Percentiles rank a stretch among this genome's conserved stretches.
These are phyloP conservation scores for Didymella keratinophila DNA, from an alignment of 2,329 filamentous ascomycete species.

Conservation along the genomic window DNA sequence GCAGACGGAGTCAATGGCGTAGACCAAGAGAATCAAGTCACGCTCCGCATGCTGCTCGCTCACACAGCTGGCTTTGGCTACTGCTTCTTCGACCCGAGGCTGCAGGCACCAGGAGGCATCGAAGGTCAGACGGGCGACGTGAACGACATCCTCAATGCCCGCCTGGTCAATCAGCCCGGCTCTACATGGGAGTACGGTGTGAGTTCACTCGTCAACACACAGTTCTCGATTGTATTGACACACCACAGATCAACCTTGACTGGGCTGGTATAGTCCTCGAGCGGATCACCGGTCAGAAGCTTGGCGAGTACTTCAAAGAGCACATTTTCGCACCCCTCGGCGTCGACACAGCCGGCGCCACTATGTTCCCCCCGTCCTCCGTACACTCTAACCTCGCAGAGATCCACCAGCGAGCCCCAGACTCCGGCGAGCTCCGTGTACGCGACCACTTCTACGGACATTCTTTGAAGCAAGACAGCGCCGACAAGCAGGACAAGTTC, in stretches of 20 bases:
- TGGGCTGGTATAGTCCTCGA: slow-evolving; percentile 60
- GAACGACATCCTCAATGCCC: slow-evolving; percentile 59
- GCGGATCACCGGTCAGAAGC: slow-evolving; percentile 51
- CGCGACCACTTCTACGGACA: slow-evolving; percentile 61
- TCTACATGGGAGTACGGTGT: slow-evolving; percentile 66
- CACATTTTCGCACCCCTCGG: slow-evolving; percentile 58
- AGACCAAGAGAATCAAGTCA: slow-evolving; percentile 56
- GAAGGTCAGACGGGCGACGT: slow-evolving; percentile 66
- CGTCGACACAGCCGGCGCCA: slow-evolving; percentile 55
- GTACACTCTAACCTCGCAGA: slow-evolving; percentile 65
- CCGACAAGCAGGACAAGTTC: slow-evolving; percentile 54
- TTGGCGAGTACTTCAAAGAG: slow-evolving; percentile 57
- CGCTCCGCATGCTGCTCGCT: slow-evolving; percentile 59
- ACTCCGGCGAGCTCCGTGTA: slow-evolving; percentile 46
- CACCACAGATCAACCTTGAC: slow-evolving; percentile 57
- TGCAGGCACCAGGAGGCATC: slow-evolving; percentile 56
- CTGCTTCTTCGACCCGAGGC: slow-evolving; percentile 57
- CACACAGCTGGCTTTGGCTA: slow-evolving; percentile 62
- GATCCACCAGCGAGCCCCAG: slow-evolving; percentile 62
- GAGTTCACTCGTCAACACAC: slow-evolving; percentile 12
- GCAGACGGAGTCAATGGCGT: slow-evolving; percentile 45
- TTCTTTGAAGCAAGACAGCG: slow-evolving; percentile 55
- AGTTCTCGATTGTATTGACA: neutral
- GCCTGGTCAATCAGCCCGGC: slow-evolving; percentile 70
- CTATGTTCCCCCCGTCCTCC: slow-evolving; percentile 63